Evolutionary conservation across 345 rosid genomes (phyloP).

Genomic region (Eucalyptus coolabah): DNA sequence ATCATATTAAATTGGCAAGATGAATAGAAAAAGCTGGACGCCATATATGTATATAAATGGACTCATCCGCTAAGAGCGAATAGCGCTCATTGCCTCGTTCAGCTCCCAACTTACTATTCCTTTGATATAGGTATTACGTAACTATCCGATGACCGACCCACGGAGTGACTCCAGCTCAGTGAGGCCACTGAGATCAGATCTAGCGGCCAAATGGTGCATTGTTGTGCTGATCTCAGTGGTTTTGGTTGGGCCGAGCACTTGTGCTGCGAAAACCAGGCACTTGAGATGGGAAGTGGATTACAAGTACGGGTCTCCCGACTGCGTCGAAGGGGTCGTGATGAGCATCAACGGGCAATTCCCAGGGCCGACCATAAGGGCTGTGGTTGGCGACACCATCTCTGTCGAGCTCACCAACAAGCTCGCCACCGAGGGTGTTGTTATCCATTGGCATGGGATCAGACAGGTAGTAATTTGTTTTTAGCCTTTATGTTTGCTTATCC

Average conservation of each 20-base stretch:
- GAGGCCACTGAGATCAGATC: background rate
- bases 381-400: constrained; percentile 48
- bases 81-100: background rate
- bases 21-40: background rate
- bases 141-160: background rate
- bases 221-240: background rate
- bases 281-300: constrained; percentile 61
- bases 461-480: constrained; percentile 24
- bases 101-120: background rate
- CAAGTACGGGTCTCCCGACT: constrained; percentile 58
- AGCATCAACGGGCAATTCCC: constrained; percentile 91
- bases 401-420: constrained; percentile 70
- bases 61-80: background rate
- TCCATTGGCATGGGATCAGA: constrained; percentile 98
- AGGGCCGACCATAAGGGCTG: constrained; percentile 73
- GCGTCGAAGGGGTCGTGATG: constrained; percentile 52
- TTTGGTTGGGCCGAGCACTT: background rate
- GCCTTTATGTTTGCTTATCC: background rate
- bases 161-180: background rate
- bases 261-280: constrained; percentile 8
- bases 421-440: constrained; percentile 68
- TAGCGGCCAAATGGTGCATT: background rate
- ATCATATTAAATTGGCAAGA: background rate
- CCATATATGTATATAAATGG: background rate
- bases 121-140: background rate